Conservation (phyloP, 2,329 filamentous ascomycete species). For the Xylariaceae sp. region DNA sequence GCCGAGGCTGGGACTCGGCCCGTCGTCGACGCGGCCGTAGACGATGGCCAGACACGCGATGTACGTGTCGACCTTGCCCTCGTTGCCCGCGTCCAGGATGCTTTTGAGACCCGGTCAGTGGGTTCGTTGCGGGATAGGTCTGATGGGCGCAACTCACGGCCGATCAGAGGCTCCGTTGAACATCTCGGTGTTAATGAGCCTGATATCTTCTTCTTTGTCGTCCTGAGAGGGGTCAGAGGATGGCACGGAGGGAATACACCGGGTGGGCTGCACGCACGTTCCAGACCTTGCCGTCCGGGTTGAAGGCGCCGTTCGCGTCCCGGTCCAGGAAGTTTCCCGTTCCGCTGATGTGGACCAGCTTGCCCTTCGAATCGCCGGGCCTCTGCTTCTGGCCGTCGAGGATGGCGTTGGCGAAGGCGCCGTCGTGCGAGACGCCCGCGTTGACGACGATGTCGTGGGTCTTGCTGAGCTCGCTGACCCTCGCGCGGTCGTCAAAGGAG, state of each 20-base stretch:
- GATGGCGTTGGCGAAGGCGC: neutral
- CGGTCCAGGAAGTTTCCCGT: neutral
- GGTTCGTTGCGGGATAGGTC: neutral
- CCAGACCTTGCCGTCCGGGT: constrained; percentile 1
- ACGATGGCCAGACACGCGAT: neutral
- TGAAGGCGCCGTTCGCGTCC: neutral
- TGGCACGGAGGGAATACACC: too few species aligned
- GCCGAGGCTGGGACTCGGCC: neutral
- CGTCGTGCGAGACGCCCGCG: neutral
- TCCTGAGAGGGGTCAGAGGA: too few species aligned
- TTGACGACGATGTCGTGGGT: constrained; percentile 2
- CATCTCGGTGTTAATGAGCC: neutral
- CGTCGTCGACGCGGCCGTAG: neutral
- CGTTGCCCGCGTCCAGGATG: neutral
- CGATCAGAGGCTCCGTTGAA: constrained; percentile 1
- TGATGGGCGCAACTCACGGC: neutral
- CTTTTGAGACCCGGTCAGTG: neutral
- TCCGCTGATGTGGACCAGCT: constrained; percentile 2
- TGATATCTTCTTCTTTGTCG: constrained; percentile 1
- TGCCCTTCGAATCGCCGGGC: too few species aligned
- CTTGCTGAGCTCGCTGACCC: neutral
- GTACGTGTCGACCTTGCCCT: neutral
- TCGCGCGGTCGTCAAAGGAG: too few species aligned
- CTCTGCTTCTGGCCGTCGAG: neutral
- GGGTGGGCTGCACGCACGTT: constrained; percentile 1